Evolutionary conservation across 192 early-diverging fungal genomes (phyloP), one percentile per base, ranked within the genome.

Genomic region (Coemansia sp.): DNA sequence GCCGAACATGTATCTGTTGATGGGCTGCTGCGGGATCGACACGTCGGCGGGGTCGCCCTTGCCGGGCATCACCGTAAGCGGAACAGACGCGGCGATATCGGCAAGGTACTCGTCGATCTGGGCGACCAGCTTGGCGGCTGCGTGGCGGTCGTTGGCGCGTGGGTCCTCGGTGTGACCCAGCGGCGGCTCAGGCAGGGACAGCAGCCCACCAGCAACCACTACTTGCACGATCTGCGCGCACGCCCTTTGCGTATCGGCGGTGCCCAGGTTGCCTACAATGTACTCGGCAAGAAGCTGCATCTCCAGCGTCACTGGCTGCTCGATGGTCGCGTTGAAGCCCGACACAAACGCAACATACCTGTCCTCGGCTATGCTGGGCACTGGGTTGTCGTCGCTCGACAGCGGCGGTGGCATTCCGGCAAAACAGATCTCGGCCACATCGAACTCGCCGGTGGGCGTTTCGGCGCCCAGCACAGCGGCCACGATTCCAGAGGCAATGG

Each of bases 21-120:
- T 73, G 0, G 95, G 89, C 61, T 93, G 91, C 68, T 99, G 97
- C 35, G 97, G 97, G 54, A 98, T 70, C 19, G 88, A 85, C 13
- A 69, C 66, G 67, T 85, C 90, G 4, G 92, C 83, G 7, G 94
- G 94, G 59, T 99, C 97, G 15, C 71, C 57, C 0, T 62, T 52
- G 14, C 97, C 97, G 4, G 97, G 89, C 86, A 98, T 88, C 19
- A 99, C 49, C 56, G 90, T 87, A 8, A 95, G 81, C 22, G 83
- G 75, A 13, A 95, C 67, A 32, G 74, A 74, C 5, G 86, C 73
- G 0, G 74, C 79, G 14, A 97, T 66, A 0, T 87, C 83, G 3
- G 87, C 79, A 3, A 99, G 74, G 10, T 87, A 80, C 6, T 58
- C 63, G 64, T 97, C 95, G 29, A 94, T 66, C 2, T 83, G 66